Evolutionary conservation across 2,329 filamentous ascomycete genomes (phyloP).

Genomic region (Penicillium sp.): DNA sequence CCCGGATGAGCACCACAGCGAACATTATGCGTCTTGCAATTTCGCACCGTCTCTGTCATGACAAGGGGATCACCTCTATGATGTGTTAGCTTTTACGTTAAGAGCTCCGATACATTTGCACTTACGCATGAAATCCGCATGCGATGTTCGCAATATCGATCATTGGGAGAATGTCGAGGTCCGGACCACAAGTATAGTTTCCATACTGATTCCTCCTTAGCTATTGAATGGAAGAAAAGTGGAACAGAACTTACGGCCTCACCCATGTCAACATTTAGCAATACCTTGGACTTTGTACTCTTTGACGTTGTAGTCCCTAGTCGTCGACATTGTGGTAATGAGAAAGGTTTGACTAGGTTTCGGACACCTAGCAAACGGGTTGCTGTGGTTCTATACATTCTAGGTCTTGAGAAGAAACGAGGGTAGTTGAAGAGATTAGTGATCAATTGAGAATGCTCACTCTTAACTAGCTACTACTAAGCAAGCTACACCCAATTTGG

Average conservation of each 20-base stretch:
- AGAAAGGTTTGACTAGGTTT: neutral
- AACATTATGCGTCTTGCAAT: slow-evolving; percentile 56
- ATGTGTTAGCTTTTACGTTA: neutral
- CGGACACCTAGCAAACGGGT: neutral
- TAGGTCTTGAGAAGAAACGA: neutral
- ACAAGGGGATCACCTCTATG: slow-evolving; percentile 55
- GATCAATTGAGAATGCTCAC: neutral
- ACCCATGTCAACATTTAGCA: neutral
- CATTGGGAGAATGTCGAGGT: slow-evolving; percentile 56
- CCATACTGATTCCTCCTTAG: slow-evolving; percentile 29
- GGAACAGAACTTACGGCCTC: neutral
- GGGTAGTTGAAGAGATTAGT: neutral
- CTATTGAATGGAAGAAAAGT: neutral
- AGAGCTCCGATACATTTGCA: neutral
- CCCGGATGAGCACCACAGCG: slow-evolving; percentile 60
- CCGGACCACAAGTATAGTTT: slow-evolving; percentile 49
- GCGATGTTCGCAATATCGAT: slow-evolving; percentile 61
- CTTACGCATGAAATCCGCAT: slow-evolving; percentile 51
- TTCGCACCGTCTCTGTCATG: slow-evolving; percentile 56
- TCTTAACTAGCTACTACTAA: neutral
- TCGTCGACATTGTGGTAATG: neutral
- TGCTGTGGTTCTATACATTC: neutral
- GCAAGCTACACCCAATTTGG: neutral
- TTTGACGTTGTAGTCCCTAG: neutral
- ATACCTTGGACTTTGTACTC: neutral